phyloP scores from a whole-genome alignment of 2,329 filamentous ascomycete genomes.

The Aspergillus eucalypticola region DNA sequence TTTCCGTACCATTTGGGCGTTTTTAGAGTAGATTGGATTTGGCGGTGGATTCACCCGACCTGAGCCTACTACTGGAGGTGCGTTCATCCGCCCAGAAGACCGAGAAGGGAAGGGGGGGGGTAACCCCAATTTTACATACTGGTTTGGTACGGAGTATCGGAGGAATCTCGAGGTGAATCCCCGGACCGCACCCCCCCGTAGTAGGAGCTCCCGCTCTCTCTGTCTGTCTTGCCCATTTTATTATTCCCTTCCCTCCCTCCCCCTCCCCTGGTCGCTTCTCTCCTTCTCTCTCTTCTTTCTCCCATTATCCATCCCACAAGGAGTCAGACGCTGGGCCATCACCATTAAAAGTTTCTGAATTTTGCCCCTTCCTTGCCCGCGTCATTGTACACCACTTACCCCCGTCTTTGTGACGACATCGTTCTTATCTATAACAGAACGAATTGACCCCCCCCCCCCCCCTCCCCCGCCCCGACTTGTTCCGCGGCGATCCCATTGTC shows the following conservation, averaged over 20 bases:
- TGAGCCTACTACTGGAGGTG: background rate
- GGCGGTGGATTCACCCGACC: conserved; percentile 1
- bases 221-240: conserved; percentile 14
- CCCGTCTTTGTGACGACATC: conserved; percentile 29
- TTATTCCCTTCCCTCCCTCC: conserved; percentile 18
- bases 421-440: conserved; percentile 17
- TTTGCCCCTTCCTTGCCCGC: conserved; percentile 21
- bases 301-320: conserved; percentile 6
- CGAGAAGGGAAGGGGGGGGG: background rate
- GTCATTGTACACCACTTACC: conserved; percentile 21
- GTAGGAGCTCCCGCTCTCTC: conserved; percentile 13
- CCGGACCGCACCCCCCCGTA: conserved; percentile 24
- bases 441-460: conserved; percentile 11
- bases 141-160: conserved; percentile 17
- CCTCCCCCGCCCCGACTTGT: conserved; percentile 20
- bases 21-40: background rate
- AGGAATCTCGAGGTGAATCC: conserved; percentile 24
- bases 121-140: background rate
- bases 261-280: conserved; percentile 12
- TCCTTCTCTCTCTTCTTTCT: conserved; percentile 1
- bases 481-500: conserved; percentile 21
- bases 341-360: conserved; percentile 8
- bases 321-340: conserved; percentile 27
- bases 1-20: conserved; percentile 4
- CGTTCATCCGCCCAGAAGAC: background rate